These are phyloP conservation scores for Microcyclospora tardicrescens DNA, from an alignment of 2,329 filamentous ascomycete species.

Conservation along the genomic window DNA sequence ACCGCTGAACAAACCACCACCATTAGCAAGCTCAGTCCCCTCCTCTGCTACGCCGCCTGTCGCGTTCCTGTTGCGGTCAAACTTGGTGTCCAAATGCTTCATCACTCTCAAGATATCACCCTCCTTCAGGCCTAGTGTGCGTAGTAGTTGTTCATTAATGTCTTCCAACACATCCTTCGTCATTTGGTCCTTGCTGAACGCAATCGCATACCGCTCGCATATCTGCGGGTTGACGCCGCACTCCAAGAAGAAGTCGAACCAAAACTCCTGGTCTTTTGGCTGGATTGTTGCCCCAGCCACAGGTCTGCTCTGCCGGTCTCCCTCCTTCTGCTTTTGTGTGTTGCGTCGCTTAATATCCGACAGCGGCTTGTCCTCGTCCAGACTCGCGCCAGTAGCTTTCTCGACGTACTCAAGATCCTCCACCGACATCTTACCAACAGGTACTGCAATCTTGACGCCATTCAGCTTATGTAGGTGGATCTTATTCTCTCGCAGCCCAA, in stretches of 20 bases:
- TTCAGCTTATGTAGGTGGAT: slow-evolving; percentile 97
- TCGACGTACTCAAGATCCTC: slow-evolving; percentile 95
- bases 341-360: slow-evolving; percentile 58
- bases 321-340: slow-evolving; percentile 38
- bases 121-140: slow-evolving; percentile 85
- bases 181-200: slow-evolving; percentile 86
- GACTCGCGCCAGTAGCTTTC: slow-evolving; percentile 66
- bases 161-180: slow-evolving; percentile 85
- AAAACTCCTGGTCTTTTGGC: slow-evolving; percentile 60
- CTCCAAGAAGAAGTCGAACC: slow-evolving; percentile 96
- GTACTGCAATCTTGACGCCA: slow-evolving; percentile 95
- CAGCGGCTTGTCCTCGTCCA: slow-evolving; percentile 85
- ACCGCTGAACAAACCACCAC: slow-evolving; percentile 74
- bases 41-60: slow-evolving; percentile 38
- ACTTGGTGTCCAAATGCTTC: slow-evolving; percentile 74
- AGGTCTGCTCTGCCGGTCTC: slow-evolving; percentile 13
- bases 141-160: slow-evolving; percentile 68
- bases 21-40: slow-evolving; percentile 18
- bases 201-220: slow-evolving; percentile 85
- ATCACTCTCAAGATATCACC: slow-evolving; percentile 95
- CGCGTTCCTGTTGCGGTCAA: slow-evolving; percentile 40
- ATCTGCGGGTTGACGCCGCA: slow-evolving; percentile 86
- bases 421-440: slow-evolving; percentile 86
- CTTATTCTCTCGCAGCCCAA: slow-evolving; percentile 87
- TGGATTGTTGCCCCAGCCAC: slow-evolving; percentile 48